These are phyloP conservation scores for Elongisporangium anandrum DNA, from an alignment of 352 stramenopile species.

Conservation along the genomic window DNA sequence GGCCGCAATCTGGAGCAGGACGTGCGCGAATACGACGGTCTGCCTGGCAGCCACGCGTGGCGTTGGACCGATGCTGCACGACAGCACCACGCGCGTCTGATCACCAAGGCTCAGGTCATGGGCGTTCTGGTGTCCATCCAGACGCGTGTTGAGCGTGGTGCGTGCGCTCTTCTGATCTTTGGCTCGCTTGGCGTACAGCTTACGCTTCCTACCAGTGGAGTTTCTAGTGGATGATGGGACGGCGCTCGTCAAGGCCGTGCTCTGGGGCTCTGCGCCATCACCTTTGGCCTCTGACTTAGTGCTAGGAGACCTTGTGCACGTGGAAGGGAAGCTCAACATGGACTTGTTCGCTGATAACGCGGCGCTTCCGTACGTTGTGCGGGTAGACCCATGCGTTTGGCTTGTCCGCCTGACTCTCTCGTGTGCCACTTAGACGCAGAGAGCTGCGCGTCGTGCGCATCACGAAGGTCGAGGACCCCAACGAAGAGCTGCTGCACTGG, in stretches of 20 bases:
- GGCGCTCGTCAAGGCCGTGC: constrained; percentile 48
- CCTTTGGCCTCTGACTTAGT: constrained; percentile 10
- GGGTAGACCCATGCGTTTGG: no score
- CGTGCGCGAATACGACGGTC: constrained; percentile 36
- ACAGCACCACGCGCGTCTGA: constrained; percentile 23
- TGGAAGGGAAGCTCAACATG: constrained; percentile 72
- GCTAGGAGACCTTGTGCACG: constrained; percentile 68
- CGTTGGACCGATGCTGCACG: constrained; percentile 11
- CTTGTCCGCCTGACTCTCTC: not conserved
- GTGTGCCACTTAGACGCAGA: constrained; percentile 13
- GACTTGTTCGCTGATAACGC: constrained; percentile 9
- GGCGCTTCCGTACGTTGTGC: not conserved
- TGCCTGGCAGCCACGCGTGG: constrained; percentile 62
- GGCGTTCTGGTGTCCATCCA: constrained; percentile 60
- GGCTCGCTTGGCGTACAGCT: not conserved
- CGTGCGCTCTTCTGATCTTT: not conserved
- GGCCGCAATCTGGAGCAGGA: constrained; percentile 33
- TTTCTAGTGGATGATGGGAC: constrained; percentile 72
- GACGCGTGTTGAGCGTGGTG: constrained; percentile 49
- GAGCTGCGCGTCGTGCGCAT: constrained; percentile 61
- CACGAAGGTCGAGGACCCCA: constrained; percentile 45
- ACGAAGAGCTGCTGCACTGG: constrained; percentile 80
- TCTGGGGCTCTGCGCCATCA: constrained; percentile 21
- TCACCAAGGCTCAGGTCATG: constrained; percentile 67
- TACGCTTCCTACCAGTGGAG: constrained; percentile 37